A percentile compares a stretch with the other conserved stretches of the same genome.
phyloP scores from a whole-genome alignment of 2,329 filamentous ascomycete genomes.

The Elsinoe ampelina region DNA sequence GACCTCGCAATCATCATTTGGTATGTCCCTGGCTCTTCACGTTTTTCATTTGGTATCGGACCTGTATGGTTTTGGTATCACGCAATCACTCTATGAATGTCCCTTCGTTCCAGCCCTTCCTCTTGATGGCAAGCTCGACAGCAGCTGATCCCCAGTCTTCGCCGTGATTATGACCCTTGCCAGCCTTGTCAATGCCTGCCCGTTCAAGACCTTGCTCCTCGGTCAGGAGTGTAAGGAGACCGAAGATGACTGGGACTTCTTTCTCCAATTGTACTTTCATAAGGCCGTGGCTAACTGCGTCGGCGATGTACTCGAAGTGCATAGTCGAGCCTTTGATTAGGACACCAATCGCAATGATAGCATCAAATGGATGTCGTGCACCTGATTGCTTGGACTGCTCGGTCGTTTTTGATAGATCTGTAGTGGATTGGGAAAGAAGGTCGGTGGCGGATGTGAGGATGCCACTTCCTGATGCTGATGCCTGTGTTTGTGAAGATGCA shows the following conservation, averaged over 20 bases:
- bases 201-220: constrained; percentile 81
- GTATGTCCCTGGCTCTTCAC: constrained; percentile 7
- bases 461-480: constrained; percentile 49
- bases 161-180: constrained; percentile 74
- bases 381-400: constrained; percentile 26
- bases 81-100: constrained; percentile 39
- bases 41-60: background rate
- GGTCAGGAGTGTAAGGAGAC: constrained; percentile 76
- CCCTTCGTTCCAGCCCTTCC: constrained; percentile 71
- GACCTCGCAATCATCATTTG: background rate
- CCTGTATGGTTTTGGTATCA: constrained; percentile 4
- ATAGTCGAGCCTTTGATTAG: constrained; percentile 98
- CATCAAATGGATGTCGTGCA: constrained; percentile 62
- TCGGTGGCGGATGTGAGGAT: constrained; percentile 62
- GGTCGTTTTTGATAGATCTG: constrained; percentile 51
- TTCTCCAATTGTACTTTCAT: constrained; percentile 92
- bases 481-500: constrained; percentile 51
- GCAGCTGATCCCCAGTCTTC: constrained; percentile 93
- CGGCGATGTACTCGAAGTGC: constrained; percentile 98
- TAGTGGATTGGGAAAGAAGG: constrained; percentile 57
- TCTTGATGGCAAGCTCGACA: constrained; percentile 87
- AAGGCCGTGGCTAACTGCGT: constrained; percentile 78
- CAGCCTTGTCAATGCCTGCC: constrained; percentile 54
- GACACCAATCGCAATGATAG: constrained; percentile 88
- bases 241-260: constrained; percentile 83